Base-by-base conservation (phyloP, 192 early-diverging fungal genomes). In the Podila minutissima region DNA sequence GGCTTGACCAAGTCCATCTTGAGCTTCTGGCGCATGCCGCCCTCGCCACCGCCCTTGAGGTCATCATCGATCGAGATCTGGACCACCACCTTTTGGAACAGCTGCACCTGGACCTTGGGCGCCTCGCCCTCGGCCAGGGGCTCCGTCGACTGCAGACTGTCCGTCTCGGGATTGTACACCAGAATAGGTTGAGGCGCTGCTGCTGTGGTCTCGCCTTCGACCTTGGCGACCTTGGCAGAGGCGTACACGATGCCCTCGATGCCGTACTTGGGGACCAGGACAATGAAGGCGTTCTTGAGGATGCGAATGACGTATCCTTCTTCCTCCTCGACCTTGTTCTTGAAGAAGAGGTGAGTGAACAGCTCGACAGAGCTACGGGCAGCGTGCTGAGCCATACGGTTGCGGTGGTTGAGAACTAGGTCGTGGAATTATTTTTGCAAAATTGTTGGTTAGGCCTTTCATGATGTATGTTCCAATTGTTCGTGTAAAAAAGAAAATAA, bases 301-400 rank as follows among this genome's bases (percentile, higher is more conserved):
- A 98, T 88, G 62, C 96, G 91, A 31, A 93, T 94, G 11, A 99
- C 94, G 75, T 95, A 97, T 10, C 92, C 98, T 64, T 93, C 91
- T 74, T 97, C 94, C 38, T 91, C 86, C 38, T 96, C 86, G 19
- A 82, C 89, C 88, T 98, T 99, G 75, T 92, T 92, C 84, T 93
- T 96, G 88, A 99, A 99, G 87, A 95, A 99, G 67, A 99, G 69
- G 68, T 97, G 92, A 2, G 98, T 99, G 88, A 92, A 98, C 13
- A 99, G 88, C 86, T 99, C 98, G 13, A 97, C 98, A 3, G 96
- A 97, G 35, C 94, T 93, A 8, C 97, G 90, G 13, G 92, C 88
- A 0, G 98, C 98, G 67, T 96, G 93, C 83, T 99, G 98, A 8
- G 98, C 98, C 93, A 95, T 95, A 9, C 97, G 89, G 82, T 99